Base-by-base conservation (phyloP, 1,139 yeast genomes). In the Suzukiozyma palmioleophila region DNA sequence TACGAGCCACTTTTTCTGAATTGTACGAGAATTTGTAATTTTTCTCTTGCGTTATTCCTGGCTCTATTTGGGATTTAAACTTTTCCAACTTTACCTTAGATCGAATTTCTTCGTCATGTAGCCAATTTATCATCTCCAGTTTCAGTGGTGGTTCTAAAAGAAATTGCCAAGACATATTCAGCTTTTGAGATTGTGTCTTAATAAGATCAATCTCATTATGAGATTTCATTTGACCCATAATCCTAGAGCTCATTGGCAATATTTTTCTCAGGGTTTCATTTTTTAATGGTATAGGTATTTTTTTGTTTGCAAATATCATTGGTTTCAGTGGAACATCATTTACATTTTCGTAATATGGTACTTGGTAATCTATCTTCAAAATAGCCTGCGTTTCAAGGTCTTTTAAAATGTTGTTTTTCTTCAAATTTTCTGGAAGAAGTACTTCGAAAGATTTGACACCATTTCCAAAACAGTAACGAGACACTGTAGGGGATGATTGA, bases 261-360 rank as follows among this genome's bases (percentile, higher is more conserved):
- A 38, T 38, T 3, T 48, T 47, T 1, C 53, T 30, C 24, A 41
- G 38, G 1, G 42, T 39, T 2, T 47, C 50, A 32, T 54, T 53
- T 9, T 44, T 41, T 6, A 55, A 49, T 0, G 73, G 70, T 2
- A 81, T 58, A 1, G 54, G 62, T 45, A 81, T 79, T 47, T 75
- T 77, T 43, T 73, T 77, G 15, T 89, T 89, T 0, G 90, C 89
- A 59, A 79, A 81, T 2, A 77, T 59, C 43, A 81, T 70, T 0
- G 94, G 81, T 22, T 63, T 65, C 1, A 59, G 39, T 1, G 83
- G 81, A 4, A 77, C 63, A 47, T 84, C 86, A 1, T 56, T 53
- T 0, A 64, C 57, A 26, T 70, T 64, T 18, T 81, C 73, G 50
- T 77, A 89, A 48, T 62, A 79, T 0, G 96, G 96, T 43, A 77